Percentiles rank a stretch among this genome's conserved stretches.
Evolutionary conservation across 371 early-diverging fungal species (phyloP).

Genomic region (Mortierella sp.): DNA sequence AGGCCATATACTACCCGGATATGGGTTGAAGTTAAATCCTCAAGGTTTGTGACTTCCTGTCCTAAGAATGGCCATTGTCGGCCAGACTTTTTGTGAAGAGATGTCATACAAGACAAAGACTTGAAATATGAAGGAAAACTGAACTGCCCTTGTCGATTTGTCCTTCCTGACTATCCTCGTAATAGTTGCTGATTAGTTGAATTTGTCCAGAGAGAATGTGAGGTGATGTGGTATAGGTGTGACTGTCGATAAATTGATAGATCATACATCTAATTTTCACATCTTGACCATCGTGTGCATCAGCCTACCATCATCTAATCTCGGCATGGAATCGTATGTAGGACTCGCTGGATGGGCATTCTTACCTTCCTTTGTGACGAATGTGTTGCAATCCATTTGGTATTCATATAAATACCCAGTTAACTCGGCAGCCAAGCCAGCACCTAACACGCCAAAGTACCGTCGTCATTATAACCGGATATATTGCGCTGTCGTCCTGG

Average conservation of each 20-base stretch:
- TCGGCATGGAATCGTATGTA: conserved; percentile 40
- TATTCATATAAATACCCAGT: conserved; percentile 57
- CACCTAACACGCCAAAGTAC: conserved; percentile 50
- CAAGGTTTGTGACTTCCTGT: conserved; percentile 17
- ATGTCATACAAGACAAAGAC: conserved; percentile 18
- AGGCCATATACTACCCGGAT: conserved; percentile 35
- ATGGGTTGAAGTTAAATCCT: conserved; percentile 35
- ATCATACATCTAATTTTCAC: conserved; percentile 9
- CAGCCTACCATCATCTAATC: not conserved
- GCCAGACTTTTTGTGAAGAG: conserved; percentile 18
- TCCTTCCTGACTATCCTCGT: not conserved
- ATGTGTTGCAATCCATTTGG: conserved; percentile 58
- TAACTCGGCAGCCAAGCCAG: conserved; percentile 54
- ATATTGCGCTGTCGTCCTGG: conserved; percentile 61
- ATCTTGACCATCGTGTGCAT: not conserved
- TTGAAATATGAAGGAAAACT: not conserved
- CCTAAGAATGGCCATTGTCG: conserved; percentile 47
- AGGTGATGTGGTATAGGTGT: not conserved
- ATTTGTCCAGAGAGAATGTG: too few species aligned
- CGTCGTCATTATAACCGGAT: conserved; percentile 59
- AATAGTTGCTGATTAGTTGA: not conserved
- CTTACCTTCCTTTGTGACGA: conserved; percentile 58
- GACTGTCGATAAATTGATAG: not conserved
- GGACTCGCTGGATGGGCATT: conserved; percentile 55
- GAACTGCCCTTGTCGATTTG: not conserved